phyloP scores from a whole-genome alignment of 306 rosid species.

The Sesbania bispinosa region DNA sequence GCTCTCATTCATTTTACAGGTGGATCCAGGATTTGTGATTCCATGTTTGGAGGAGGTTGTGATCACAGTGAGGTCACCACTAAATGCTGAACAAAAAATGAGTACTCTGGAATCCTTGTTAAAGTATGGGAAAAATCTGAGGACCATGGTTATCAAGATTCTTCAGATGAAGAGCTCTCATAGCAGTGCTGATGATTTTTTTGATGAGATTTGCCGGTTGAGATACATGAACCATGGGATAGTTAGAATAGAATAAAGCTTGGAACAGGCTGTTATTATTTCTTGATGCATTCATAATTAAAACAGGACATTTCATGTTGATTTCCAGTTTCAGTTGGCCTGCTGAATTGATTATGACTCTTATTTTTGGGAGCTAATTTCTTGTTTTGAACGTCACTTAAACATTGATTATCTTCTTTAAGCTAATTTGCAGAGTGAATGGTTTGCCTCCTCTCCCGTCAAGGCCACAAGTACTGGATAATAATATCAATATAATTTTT shows the following conservation, averaged over 20 bases:
- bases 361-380: conserved; percentile 10
- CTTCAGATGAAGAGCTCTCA: conserved; percentile 90
- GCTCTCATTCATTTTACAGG: conserved; percentile 40
- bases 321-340: conserved; percentile 32
- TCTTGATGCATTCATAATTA: conserved; percentile 1
- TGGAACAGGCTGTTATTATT: not conserved
- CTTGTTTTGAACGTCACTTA: not conserved
- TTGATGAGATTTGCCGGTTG: conserved; percentile 84
- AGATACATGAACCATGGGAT: conserved; percentile 52
- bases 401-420: not conserved
- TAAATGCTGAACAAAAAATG: conserved; percentile 95
- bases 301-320: not conserved
- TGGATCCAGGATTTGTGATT: conserved; percentile 69
- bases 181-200: conserved; percentile 88
- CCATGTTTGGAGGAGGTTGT: conserved; percentile 82
- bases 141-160: conserved; percentile 75
- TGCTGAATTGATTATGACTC: conserved; percentile 23
- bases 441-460: no score
- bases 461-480: not conserved
- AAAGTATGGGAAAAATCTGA: conserved; percentile 66
- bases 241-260: conserved; percentile 70
- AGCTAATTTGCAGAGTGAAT: not conserved
- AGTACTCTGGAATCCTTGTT: conserved; percentile 79
- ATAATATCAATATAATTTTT: not conserved
- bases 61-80: conserved; percentile 79